Evolutionary conservation across 2,329 filamentous ascomycete genomes (phyloP).

Genomic region (Salinomyces thailandicus): DNA sequence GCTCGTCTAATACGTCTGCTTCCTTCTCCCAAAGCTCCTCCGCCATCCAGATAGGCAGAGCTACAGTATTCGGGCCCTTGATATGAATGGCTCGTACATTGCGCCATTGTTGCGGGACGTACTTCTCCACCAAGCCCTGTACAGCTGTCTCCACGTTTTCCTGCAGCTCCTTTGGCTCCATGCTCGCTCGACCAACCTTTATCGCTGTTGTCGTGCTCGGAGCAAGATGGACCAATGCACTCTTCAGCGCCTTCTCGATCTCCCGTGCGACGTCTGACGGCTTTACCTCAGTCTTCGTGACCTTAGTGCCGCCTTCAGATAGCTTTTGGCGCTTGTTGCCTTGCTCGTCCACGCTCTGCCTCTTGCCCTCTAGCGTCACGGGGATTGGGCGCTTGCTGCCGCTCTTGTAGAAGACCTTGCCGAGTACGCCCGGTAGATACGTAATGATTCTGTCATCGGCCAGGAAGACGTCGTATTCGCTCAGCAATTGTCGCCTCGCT

Average conservation of each 20-base stretch:
- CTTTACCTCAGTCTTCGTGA: constrained; percentile 40
- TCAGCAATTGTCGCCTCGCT: constrained; percentile 67
- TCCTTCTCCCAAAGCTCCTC: constrained; percentile 83
- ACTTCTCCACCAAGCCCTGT: constrained; percentile 60
- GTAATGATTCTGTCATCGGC: constrained; percentile 76
- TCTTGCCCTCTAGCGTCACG: constrained; percentile 55
- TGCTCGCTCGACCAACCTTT: constrained; percentile 65
- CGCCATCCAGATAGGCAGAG: constrained; percentile 88
- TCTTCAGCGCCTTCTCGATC: constrained; percentile 64
- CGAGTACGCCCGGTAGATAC: constrained; percentile 63
- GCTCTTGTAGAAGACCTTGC: constrained; percentile 85
- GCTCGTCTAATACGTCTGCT: constrained; percentile 55
- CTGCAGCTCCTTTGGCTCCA: constrained; percentile 63
- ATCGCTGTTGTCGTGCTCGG: constrained; percentile 72
- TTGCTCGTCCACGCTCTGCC: constrained; percentile 39
- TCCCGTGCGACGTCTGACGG: constrained; percentile 64
- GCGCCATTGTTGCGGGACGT: constrained; percentile 76
- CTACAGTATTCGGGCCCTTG: constrained; percentile 79
- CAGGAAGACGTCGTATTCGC: constrained; percentile 87
- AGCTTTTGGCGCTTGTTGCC: constrained; percentile 38
- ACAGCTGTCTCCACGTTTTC: constrained; percentile 71
- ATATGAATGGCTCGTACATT: constrained; percentile 78
- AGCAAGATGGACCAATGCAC: constrained; percentile 70
- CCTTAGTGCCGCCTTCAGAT: constrained; percentile 28
- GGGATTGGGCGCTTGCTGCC: constrained; percentile 80